These are phyloP conservation scores for Saccharomyces hybrid DNA, from an alignment of 1,139 yeast species.

Conservation along the genomic window DNA sequence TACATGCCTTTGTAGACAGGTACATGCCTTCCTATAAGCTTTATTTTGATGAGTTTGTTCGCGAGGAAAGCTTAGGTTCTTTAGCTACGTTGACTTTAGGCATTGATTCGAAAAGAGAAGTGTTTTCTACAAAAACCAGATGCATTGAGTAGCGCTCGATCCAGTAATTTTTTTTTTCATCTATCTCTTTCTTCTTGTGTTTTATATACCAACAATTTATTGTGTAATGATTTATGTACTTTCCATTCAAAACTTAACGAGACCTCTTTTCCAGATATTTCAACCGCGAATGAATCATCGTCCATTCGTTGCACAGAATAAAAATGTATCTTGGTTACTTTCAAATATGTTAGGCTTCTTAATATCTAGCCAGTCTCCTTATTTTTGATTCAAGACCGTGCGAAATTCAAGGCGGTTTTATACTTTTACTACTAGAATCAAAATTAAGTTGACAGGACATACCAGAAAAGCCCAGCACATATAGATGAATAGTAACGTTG, in stretches of 20 bases:
- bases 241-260: not conserved
- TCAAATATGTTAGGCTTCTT: no score
- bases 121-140: constrained; percentile 12
- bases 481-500: constrained; percentile 8
- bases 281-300: not conserved
- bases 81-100: constrained; percentile 26
- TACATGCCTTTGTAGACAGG: constrained; percentile 59
- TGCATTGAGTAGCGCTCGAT: constrained; percentile 10
- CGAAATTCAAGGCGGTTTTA: not conserved
- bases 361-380: not conserved
- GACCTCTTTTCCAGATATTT: not conserved
- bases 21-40: constrained; percentile 81
- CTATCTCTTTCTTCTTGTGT: not conserved
- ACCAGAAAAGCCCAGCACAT: not conserved
- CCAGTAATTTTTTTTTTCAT: constrained; percentile 3
- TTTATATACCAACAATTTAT: not conserved
- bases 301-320: no score
- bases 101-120: constrained; percentile 19
- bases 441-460: not conserved
- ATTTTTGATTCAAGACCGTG: not conserved
- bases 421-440: not conserved
- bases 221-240: not conserved
- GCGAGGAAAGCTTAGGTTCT: constrained; percentile 22
- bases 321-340: no score
- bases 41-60: constrained; percentile 44